Evolutionary conservation across 495 filamentous ascomycete genomes (phyloP).

Genomic region (Lentithecium fluviatile): DNA sequence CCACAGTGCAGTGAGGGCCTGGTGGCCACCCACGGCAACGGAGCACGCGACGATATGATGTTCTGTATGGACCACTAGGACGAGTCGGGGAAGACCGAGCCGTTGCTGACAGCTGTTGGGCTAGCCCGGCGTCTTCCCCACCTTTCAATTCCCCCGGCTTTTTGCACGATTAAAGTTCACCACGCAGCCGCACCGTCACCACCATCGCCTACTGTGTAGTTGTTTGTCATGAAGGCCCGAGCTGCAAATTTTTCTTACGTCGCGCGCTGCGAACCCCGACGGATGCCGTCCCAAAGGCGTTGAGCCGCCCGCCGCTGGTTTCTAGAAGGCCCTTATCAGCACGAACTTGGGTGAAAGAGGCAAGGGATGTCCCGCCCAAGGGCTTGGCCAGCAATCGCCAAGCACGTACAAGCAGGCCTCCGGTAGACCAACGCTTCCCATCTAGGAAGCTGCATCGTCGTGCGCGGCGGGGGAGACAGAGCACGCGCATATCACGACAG

Average conservation of each 20-base stretch:
- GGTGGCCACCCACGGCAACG: background rate
- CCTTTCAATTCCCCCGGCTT: background rate
- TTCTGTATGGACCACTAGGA: background rate
- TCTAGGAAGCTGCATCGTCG: conserved; percentile 24
- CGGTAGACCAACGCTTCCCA: background rate
- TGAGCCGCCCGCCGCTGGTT: no score
- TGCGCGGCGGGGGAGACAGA: conserved; percentile 8
- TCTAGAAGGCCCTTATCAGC: conserved; percentile 5
- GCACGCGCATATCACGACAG: conserved; percentile 1
- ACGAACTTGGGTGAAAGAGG: background rate
- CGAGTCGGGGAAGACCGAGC: background rate
- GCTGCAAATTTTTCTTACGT: no score
- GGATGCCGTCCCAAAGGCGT: no score
- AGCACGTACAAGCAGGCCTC: conserved; percentile 3
- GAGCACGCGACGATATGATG: background rate
- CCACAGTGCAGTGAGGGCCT: no score
- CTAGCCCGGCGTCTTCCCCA: background rate
- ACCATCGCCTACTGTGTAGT: no score
- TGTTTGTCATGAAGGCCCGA: no score
- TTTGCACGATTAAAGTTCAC: background rate
- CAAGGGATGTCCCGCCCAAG: background rate
- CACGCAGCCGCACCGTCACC: no score
- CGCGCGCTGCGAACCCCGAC: no score
- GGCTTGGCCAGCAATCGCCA: conserved; percentile 14
- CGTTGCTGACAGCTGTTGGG: background rate